A percentile compares a stretch with the other conserved stretches of the same genome.
Conservation (phyloP, 164 flowering plant species). For the Litsea cubeba region DNA sequence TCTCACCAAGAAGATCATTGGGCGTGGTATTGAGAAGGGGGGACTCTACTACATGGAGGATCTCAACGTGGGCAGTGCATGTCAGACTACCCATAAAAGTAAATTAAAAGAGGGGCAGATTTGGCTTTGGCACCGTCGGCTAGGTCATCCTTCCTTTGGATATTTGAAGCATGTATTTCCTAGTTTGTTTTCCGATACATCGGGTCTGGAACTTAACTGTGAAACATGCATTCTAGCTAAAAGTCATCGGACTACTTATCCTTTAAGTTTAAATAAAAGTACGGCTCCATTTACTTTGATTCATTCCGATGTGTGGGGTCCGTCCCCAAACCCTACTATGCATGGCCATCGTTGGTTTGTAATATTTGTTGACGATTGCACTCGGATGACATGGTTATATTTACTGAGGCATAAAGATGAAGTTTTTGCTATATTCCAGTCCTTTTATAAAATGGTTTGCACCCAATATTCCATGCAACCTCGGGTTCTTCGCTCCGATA, state of each 20-base stretch:
- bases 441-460: not conserved
- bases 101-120: not conserved
- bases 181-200: constrained; percentile 1
- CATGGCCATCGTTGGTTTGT: not conserved
- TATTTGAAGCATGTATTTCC: constrained; percentile 5
- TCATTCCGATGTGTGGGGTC: not conserved
- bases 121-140: not conserved
- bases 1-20: no score
- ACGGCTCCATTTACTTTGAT: constrained; percentile 6
- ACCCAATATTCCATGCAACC: not conserved
- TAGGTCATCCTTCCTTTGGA: not conserved
- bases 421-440: no score
- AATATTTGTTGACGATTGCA: constrained; percentile 1
- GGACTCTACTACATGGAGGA: no score
- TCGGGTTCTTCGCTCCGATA: not conserved
- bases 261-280: not conserved
- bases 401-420: no score
- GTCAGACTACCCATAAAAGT: not conserved
- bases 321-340: not conserved
- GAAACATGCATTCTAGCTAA: constrained; percentile 12
- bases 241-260: not conserved
- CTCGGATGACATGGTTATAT: not conserved
- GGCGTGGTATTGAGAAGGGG: no score
- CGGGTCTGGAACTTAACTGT: constrained; percentile 3
- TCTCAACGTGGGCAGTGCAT: constrained; percentile 4